These are phyloP conservation scores for Artemisia argyi DNA, from an alignment of 129 eudicot species.

Conservation along the genomic window DNA sequence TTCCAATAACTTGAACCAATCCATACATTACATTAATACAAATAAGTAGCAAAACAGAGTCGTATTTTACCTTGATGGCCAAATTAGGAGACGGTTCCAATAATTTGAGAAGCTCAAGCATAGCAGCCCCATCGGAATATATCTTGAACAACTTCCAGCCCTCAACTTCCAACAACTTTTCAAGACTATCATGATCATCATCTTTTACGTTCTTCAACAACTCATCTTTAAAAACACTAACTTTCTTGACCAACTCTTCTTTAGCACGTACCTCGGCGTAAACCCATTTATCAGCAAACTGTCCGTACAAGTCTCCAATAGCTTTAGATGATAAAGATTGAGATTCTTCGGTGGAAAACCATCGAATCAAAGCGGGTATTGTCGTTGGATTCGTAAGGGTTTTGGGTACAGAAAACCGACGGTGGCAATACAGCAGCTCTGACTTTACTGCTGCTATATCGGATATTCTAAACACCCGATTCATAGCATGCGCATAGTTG, in stretches of 20 bases:
- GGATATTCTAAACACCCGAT: constrained; percentile 26
- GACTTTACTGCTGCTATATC: not conserved
- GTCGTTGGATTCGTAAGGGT: constrained; percentile 12
- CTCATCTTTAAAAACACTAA: constrained; percentile 48
- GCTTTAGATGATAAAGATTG: constrained; percentile 26
- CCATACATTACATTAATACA: not conserved
- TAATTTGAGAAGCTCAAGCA: constrained; percentile 58
- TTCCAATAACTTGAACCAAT: constrained; percentile 10
- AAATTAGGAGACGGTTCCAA: constrained; percentile 39
- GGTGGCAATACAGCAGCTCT: constrained; percentile 20
- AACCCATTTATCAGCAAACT: constrained; percentile 41
- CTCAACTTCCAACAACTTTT: constrained; percentile 53
- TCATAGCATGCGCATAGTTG: constrained; percentile 24
- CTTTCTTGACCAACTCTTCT: constrained; percentile 38
- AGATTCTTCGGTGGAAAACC: constrained; percentile 19
- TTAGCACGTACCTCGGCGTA: constrained; percentile 25
- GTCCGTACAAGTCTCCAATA: constrained; percentile 20
- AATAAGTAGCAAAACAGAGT: no score
- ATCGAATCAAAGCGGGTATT: constrained; percentile 17
- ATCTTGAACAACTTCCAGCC: constrained; percentile 54
- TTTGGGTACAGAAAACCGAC: constrained; percentile 18
- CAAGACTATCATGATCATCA: constrained; percentile 21
- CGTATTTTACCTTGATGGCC: constrained; percentile 53
- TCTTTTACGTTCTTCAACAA: constrained; percentile 35
- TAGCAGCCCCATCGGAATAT: constrained; percentile 58